A percentile compares a stretch with the other conserved stretches of the same genome.
Evolutionary conservation across 768 basidiomycete genomes (phyloP).

Genomic region (Lactarius hengduanensis): DNA sequence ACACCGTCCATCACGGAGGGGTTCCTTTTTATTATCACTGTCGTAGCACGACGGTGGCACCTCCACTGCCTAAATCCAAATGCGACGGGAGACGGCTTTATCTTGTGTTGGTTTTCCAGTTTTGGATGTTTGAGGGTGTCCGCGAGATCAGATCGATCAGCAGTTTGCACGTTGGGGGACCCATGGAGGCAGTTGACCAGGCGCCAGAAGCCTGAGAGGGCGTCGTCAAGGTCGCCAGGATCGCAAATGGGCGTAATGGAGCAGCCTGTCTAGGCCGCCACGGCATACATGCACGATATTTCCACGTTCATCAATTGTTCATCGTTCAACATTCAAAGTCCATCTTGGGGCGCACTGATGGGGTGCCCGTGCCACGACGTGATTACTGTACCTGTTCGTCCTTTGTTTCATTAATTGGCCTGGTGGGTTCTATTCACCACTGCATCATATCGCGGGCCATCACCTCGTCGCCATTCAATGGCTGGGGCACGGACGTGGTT

Average conservation of each 20-base stretch:
- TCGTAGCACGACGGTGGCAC: background rate
- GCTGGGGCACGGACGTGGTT: background rate
- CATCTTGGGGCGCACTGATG: background rate
- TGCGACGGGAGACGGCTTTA: background rate
- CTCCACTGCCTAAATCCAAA: background rate
- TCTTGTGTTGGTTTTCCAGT: background rate
- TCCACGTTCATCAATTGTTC: conserved; percentile 1
- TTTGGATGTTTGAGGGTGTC: background rate
- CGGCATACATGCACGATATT: background rate
- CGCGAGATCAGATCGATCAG: background rate
- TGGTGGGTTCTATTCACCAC: background rate
- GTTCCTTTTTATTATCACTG: background rate
- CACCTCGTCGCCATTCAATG: background rate
- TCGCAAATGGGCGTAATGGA: background rate
- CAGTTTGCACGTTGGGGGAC: background rate
- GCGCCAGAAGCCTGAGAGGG: background rate
- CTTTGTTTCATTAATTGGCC: background rate
- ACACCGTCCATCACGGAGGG: background rate
- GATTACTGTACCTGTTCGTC: background rate
- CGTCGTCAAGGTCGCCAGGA: background rate
- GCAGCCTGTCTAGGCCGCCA: background rate
- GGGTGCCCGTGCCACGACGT: background rate
- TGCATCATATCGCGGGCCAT: background rate
- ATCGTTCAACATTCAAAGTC: too few species aligned
- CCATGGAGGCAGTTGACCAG: background rate